Conservation (phyloP, 768 basidiomycete genomes). For the Leccinellum luteum region DNA sequence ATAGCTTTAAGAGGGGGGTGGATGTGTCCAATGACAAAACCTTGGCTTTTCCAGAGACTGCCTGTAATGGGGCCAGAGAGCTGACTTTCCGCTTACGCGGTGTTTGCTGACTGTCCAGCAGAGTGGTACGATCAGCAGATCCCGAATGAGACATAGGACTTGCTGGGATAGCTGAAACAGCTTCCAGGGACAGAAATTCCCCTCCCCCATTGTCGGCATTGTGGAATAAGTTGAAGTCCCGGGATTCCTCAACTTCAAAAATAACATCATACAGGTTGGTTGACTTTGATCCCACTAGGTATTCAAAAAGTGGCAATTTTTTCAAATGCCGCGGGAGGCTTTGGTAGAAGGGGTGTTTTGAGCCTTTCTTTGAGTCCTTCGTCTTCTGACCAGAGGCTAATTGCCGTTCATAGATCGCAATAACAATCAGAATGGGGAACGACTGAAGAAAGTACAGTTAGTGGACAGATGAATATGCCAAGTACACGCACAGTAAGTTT, state of each 20-base stretch:
- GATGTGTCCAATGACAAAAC: conserved; percentile 28
- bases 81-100: conserved; percentile 28
- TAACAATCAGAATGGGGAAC: conserved; percentile 74
- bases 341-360: conserved; percentile 57
- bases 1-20: conserved; percentile 30
- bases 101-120: conserved; percentile 12
- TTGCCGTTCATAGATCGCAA: conserved; percentile 78
- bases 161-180: conserved; percentile 7
- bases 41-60: conserved; percentile 29
- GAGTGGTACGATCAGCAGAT: neutral
- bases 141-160: conserved; percentile 11
- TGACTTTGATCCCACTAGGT: conserved; percentile 67
- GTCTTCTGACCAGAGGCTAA: conserved; percentile 49
- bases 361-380: conserved; percentile 50
- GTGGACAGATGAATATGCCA: neutral
- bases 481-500: conserved; percentile 60
- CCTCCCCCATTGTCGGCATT: conserved; percentile 45
- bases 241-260: conserved; percentile 63
- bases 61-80: conserved; percentile 25
- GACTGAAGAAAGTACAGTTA: conserved; percentile 38
- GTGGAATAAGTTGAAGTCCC: conserved; percentile 48
- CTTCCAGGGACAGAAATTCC: conserved; percentile 7
- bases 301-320: conserved; percentile 71
- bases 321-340: conserved; percentile 70
- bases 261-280: conserved; percentile 74